Conservation (phyloP, 2,329 filamentous ascomycete genomes). For the Claviceps spartinae region DNA sequence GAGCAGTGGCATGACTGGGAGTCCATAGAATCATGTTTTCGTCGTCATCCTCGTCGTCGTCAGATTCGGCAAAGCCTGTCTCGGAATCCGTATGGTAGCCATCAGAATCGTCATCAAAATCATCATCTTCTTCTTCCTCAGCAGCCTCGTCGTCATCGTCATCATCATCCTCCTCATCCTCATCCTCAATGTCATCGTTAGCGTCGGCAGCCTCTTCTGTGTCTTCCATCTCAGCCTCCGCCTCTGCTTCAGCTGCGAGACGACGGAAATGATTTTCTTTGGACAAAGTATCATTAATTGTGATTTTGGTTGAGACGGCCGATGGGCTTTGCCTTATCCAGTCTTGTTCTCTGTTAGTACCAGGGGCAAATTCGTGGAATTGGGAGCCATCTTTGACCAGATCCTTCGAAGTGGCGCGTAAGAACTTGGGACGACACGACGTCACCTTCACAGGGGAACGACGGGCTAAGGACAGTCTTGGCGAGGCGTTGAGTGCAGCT, state of each 20-base stretch:
- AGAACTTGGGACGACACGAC: slow-evolving; percentile 27
- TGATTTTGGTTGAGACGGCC: slow-evolving; percentile 56
- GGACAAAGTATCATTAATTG: slow-evolving; percentile 74
- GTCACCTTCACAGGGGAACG: slow-evolving; percentile 12
- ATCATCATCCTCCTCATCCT: slow-evolving; percentile 34
- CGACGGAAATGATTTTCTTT: slow-evolving; percentile 84
- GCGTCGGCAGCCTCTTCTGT: slow-evolving; percentile 39
- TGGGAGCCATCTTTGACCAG: slow-evolving; percentile 41
- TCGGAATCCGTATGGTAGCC: slow-evolving; percentile 66
- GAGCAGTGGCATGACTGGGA: slow-evolving; percentile 27
- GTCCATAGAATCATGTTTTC: slow-evolving; percentile 48
- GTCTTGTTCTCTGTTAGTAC: slow-evolving; percentile 68
- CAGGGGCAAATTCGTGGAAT: slow-evolving; percentile 89
- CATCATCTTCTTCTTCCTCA: slow-evolving; percentile 36
- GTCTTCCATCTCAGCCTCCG: slow-evolving; percentile 66
- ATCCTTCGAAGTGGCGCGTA: slow-evolving; percentile 36
- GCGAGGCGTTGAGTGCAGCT: slow-evolving; percentile 10
- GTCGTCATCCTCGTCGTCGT: slow-evolving; percentile 55
- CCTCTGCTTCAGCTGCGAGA: slow-evolving; percentile 78
- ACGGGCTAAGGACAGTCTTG: slow-evolving; percentile 10
- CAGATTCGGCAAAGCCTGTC: slow-evolving; percentile 54
- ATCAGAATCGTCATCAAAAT: slow-evolving; percentile 42
- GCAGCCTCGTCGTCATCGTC: slow-evolving; percentile 34
- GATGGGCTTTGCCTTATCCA: slow-evolving; percentile 66
- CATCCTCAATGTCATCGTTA: slow-evolving; percentile 33